These are phyloP conservation scores for Phytophthora nicotianae DNA, from an alignment of 352 stramenopile species.

Conservation along the genomic window DNA sequence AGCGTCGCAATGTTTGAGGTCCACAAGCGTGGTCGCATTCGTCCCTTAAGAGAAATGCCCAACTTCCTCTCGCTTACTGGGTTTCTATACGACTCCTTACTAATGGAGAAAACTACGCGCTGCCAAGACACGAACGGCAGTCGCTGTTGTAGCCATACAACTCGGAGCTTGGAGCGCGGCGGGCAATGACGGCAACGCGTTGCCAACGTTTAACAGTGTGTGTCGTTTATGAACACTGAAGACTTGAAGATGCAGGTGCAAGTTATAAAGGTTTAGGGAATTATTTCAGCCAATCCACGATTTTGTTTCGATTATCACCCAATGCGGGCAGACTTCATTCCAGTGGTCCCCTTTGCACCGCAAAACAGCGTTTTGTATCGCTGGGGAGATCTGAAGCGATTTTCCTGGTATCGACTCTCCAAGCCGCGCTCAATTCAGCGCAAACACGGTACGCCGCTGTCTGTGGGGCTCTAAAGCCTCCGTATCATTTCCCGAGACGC, in stretches of 20 bases:
- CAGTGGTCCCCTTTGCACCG: conserved; percentile 9
- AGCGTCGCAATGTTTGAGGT: conserved; percentile 13
- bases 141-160: neutral
- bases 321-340: conserved; percentile 13
- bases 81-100: neutral
- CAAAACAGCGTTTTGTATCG: conserved; percentile 9
- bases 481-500: conserved; percentile 40
- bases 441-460: conserved; percentile 21
- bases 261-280: conserved; percentile 10
- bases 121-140: neutral
- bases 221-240: conserved; percentile 16
- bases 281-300: conserved; percentile 26
- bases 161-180: neutral
- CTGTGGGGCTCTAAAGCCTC: conserved; percentile 21
- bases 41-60: too few species aligned
- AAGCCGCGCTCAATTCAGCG: conserved; percentile 9
- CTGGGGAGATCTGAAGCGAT: conserved; percentile 5
- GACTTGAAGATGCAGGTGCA: conserved; percentile 25
- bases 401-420: conserved; percentile 3
- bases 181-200: conserved; percentile 14
- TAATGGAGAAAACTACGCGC: too few species aligned
- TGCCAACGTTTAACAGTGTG: conserved; percentile 25
- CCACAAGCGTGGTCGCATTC: neutral
- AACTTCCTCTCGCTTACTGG: too few species aligned
- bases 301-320: conserved; percentile 8